Base-by-base conservation (phyloP, 257 asterid genomes). In the Rubia yunnanensis region DNA sequence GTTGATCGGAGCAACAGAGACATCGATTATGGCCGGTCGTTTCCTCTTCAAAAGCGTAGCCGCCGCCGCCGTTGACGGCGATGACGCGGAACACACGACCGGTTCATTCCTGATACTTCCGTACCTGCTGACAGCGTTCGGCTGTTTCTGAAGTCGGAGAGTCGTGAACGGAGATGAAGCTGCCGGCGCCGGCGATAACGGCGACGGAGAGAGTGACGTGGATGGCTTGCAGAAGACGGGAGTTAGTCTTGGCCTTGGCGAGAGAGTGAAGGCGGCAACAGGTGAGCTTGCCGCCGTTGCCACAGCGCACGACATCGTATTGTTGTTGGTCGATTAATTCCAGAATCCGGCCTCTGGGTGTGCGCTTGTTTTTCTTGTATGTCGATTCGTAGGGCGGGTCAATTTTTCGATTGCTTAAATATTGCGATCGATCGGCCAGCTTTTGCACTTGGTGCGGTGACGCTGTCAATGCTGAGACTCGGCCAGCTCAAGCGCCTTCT, bases 21-120 rank as follows among this genome's bases (percentile, higher is more conserved):
- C 80, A 72, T 74, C 66, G 58, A 89, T 79, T 76, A 69, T 85
- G 69, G 77, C 76, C 61, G 91, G 94, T 53, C 97, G 76, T 64
- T 87, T 89, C 77, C 97, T 82, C 88, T 89, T 89, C 81, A 78
- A 67, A 56, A 81, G 8, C 68, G 64, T 31, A 26, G 15, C 44
- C 64, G 78, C 39, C 64, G 78, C 3, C 39, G 66, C 31, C 46
- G 74, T 23, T 36, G 76, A 27, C 58, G 83, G 7, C 6, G 70
- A 26, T 23, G 75, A 70, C 17, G 60, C 68, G 58, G 74, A 67
- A 53, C 70, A 73, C 28, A 13, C 68, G 24, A n/a, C 58, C n/a
- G 66, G 70, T 32, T 69, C 84, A 14, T 72, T 77, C 17, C 60
- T 48, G 5, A 7, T 39, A 52, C 38, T 59, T 10, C 32, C 60